Percentiles rank a stretch among this genome's conserved stretches.
Evolutionary conservation across 176 grass and related monocot genomes (phyloP).

Genomic region (Carex cristatella): DNA sequence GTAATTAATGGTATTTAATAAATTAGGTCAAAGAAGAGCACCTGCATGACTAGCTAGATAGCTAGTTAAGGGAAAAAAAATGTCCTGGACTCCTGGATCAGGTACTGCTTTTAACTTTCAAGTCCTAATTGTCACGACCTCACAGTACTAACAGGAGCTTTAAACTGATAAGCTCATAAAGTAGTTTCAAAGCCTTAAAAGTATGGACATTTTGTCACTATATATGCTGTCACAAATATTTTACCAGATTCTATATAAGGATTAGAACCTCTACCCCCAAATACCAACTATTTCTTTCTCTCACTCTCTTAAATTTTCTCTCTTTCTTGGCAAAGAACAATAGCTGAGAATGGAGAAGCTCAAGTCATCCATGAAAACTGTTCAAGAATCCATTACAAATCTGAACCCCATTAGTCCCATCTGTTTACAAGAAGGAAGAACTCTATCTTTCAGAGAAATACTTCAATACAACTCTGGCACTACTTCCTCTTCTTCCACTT

Average conservation of each 20-base stretch:
- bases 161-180: not conserved
- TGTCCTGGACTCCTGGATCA: not conserved
- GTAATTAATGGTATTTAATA: not conserved
- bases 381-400: conserved; percentile 31
- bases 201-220: not conserved
- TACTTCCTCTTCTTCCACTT: conserved; percentile 7
- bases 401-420: conserved; percentile 15
- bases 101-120: not conserved
- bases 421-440: conserved; percentile 29
- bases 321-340: not conserved
- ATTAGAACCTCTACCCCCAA: not conserved
- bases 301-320: not conserved
- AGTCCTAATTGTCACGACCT: not conserved
- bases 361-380: conserved; percentile 35
- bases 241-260: not conserved
- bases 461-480: not conserved
- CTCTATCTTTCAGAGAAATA: conserved; percentile 21
- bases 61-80: not conserved
- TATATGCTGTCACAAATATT: not conserved
- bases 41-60: not conserved
- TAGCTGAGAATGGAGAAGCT: conserved; percentile 29
- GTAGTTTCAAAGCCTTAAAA: conserved; percentile 9
- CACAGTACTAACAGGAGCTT: not conserved
- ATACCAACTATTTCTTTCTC: not conserved
- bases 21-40: not conserved